Conservation (phyloP, 805 yeast species). For the Starmerella scarabaei region DNA sequence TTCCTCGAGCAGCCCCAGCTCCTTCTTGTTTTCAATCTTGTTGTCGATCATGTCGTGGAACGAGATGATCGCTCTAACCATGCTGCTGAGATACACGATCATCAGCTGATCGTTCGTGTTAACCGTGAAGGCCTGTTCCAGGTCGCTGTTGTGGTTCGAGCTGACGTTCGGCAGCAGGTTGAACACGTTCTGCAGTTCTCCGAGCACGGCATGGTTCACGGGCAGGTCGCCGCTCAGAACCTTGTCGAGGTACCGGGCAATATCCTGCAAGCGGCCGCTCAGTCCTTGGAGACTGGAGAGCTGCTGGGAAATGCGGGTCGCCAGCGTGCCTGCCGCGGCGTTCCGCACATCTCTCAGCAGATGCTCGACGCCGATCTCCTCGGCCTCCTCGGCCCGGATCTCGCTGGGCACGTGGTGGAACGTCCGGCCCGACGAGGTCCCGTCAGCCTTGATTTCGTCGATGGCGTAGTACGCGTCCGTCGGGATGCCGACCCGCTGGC, state of each 20-base stretch:
- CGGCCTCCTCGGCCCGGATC: constrained; percentile 97
- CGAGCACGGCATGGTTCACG: constrained; percentile 77
- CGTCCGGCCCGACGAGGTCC: constrained; percentile 81
- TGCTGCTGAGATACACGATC: constrained; percentile 78
- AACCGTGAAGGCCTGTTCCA: constrained; percentile 70
- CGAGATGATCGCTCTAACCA: constrained; percentile 88
- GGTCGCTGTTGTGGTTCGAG: constrained; percentile 23
- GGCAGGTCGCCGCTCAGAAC: constrained; percentile 65
- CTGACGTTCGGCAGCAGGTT: constrained; percentile 75
- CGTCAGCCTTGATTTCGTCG: constrained; percentile 93
- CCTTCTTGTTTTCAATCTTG: constrained; percentile 67
- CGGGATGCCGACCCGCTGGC: constrained; percentile 76
- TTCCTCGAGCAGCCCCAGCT: constrained; percentile 5
- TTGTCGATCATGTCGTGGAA: constrained; percentile 95
- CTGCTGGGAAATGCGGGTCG: constrained; percentile 78
- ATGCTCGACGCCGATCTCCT: constrained; percentile 98
- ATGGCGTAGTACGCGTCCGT: constrained; percentile 90
- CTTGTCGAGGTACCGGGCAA: constrained; percentile 62
- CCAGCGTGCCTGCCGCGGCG: constrained; percentile 87
- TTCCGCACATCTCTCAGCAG: constrained; percentile 85
- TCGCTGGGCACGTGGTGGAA: constrained; percentile 85
- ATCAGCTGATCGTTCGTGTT: constrained; percentile 94
- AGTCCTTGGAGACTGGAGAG: constrained; percentile 78
- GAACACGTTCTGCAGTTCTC: constrained; percentile 87
- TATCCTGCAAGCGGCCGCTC: constrained; percentile 63